Percentiles rank a stretch among this genome's conserved stretches.
These are phyloP conservation scores for Alnus glutinosa DNA, from an alignment of 306 rosid genomes.

Conservation along the genomic window DNA sequence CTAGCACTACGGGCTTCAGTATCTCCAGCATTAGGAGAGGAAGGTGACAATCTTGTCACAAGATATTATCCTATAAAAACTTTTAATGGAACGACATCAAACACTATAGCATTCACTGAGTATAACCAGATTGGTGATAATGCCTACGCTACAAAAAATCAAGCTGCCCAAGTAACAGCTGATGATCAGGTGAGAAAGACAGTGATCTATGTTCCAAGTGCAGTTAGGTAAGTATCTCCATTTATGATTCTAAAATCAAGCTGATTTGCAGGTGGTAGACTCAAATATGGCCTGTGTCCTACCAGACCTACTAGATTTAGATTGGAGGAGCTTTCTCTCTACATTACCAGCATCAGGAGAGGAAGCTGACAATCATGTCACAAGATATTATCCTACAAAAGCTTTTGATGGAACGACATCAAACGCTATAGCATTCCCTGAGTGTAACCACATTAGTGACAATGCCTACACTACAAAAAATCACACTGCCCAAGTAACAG, in stretches of 20 bases:
- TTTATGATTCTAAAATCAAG: conserved; percentile 33
- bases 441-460: no score
- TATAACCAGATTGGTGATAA: conserved; percentile 33
- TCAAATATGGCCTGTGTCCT: no score
- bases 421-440: background rate
- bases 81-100: conserved; percentile 36
- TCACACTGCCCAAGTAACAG: no score
- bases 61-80: no score
- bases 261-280: conserved; percentile 17
- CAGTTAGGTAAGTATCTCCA: background rate
- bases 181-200: conserved; percentile 35
- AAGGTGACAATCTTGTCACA: no score
- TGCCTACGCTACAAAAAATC: conserved; percentile 23
- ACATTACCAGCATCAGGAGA: no score
- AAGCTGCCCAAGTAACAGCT: conserved; percentile 17
- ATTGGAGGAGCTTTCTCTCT: no score
- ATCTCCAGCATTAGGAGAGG: conserved; percentile 37
- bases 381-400: background rate
- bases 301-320: no score
- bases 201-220: background rate
- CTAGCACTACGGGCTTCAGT: conserved; percentile 31
- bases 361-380: no score
- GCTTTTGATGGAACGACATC: conserved; percentile 32
- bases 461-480: no score
- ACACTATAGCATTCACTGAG: conserved; percentile 34